phyloP scores from a whole-genome alignment of 2,329 filamentous ascomycete species.

The Sporothrix variecibatus region DNA sequence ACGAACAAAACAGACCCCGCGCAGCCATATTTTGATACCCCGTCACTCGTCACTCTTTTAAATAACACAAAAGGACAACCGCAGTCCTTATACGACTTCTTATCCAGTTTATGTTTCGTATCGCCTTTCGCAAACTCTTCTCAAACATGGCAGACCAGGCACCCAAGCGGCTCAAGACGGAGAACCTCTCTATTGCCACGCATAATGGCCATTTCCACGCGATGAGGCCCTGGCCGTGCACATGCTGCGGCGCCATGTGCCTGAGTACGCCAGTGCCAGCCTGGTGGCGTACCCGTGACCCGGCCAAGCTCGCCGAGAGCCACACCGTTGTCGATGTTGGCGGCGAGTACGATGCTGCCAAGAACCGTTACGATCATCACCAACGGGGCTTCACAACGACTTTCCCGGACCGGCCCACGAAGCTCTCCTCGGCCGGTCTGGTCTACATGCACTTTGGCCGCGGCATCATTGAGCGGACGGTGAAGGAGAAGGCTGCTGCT shows the following conservation, averaged over 20 bases:
- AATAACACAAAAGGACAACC: neutral
- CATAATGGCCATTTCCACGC: conserved; percentile 99
- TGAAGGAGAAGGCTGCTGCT: conserved; percentile 39
- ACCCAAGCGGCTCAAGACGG: conserved; percentile 82
- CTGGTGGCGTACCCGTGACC: conserved; percentile 86
- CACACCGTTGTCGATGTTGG: conserved; percentile 98
- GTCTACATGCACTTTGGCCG: conserved; percentile 96
- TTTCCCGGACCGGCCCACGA: conserved; percentile 82
- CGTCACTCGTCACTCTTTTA: neutral
- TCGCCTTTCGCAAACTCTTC: conserved; percentile 37
- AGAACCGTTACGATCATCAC: conserved; percentile 92
- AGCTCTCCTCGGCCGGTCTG: conserved; percentile 89
- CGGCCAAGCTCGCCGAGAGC: conserved; percentile 73
- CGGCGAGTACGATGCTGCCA: conserved; percentile 79
- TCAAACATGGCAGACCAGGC: conserved; percentile 64
- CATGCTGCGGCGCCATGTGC: conserved; percentile 81
- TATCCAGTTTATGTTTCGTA: conserved; percentile 41
- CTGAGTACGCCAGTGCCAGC: conserved; percentile 70
- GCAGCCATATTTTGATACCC: neutral
- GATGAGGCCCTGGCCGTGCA: conserved; percentile 97
- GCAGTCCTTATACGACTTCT: too few relatives aligned
- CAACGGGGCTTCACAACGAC: conserved; percentile 85
- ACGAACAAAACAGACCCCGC: neutral
- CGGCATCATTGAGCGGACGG: conserved; percentile 72
- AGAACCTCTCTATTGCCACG: conserved; percentile 75